Base-by-base conservation (phyloP, 306 rosid genomes). In the Dryas octopetala region DNA sequence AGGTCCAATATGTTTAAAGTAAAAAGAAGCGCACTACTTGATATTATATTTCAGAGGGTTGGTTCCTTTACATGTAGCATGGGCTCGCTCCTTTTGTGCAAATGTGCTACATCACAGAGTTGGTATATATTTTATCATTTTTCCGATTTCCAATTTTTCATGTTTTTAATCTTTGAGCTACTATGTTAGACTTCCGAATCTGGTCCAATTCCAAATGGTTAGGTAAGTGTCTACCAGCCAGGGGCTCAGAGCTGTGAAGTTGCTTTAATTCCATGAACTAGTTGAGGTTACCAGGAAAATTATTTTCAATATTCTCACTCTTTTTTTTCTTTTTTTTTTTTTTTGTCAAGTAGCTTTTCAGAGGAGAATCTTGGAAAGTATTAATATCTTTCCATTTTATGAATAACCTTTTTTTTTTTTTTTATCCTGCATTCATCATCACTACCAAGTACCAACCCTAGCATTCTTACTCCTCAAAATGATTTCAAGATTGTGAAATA, bases 201-300 rank as follows among this genome's bases (percentile, higher is more conserved):
- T 82, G 78, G 78, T 63, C 75, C 77, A 55, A 76, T 77, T 68
- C 78, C 78, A 55, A 52, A 59, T 62, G 53, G 78, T 80, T 83
- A 80, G 79, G 89, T 86, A 41, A 74, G 49, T 54, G 74, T 26
- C 73, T 43, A 62, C 51, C n/a, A 6, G 38, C 32, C 17, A 50
- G 48, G 0, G 19, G 19, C 19, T 19, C 19, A 19, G 19, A 23
- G 67, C 65, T 0, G 26, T 19, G 67, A 32, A 26, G 11, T 10
- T 46, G 57, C 28, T 19, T 55, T 14, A 12, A 55, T 71, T 59
- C 46, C 3, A 14, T 14, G 8, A 58, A 53, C 15, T 19, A 19
- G 19, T 19, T 19, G 19, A 19, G 19, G 19, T 19, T 19, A 19
- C 19, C 19, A 19, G 19, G 19, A 46, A 32, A 4, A 41, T 54